These are phyloP conservation scores for Crithidia expoeki DNA, from an alignment of 208 protist species.

Conservation along the genomic window DNA sequence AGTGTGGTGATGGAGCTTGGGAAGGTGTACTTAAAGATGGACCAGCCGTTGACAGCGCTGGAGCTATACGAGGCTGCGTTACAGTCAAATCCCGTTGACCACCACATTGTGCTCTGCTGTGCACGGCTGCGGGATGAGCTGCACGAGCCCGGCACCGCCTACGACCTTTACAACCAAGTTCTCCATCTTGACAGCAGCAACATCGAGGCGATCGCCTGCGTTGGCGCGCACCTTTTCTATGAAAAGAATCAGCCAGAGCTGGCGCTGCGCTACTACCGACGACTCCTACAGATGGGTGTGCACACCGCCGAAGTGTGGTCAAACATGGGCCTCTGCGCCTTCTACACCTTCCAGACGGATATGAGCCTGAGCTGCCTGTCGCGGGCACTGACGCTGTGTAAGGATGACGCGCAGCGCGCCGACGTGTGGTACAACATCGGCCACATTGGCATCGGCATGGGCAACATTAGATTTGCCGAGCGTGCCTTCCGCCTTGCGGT, in stretches of 20 bases:
- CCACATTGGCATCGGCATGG: slow-evolving; percentile 92
- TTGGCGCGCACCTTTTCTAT: slow-evolving; percentile 95
- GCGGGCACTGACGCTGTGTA: slow-evolving; percentile 71
- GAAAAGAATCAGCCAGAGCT: slow-evolving; percentile 94
- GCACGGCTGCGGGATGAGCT: slow-evolving; percentile 93
- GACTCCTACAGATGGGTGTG: slow-evolving; percentile 95
- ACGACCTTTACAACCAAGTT: slow-evolving; percentile 84
- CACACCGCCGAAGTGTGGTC: slow-evolving; percentile 94
- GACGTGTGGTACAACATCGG: slow-evolving; percentile 97
- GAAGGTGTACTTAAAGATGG: slow-evolving; percentile 93
- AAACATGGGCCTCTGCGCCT: slow-evolving; percentile 95
- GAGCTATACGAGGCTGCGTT: slow-evolving; percentile 84
- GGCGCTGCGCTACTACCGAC: slow-evolving; percentile 92
- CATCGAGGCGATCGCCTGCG: slow-evolving; percentile 94
- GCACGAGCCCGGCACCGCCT: slow-evolving; percentile 82
- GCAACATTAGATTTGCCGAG: slow-evolving; percentile 90
- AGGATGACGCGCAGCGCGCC: slow-evolving; percentile 67
- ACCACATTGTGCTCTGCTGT: slow-evolving; percentile 82
- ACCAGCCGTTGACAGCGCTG: slow-evolving; percentile 94
- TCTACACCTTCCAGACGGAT: slow-evolving; percentile 94
- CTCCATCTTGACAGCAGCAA: slow-evolving; percentile 89
- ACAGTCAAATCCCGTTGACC: slow-evolving; percentile 87
- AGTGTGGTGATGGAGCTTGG: slow-evolving; percentile 88
- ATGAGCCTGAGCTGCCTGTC: slow-evolving; percentile 94
- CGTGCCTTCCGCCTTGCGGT: slow-evolving; percentile 93